Conservation (phyloP, 805 yeast species). For the Saturnispora ahearnii region DNA sequence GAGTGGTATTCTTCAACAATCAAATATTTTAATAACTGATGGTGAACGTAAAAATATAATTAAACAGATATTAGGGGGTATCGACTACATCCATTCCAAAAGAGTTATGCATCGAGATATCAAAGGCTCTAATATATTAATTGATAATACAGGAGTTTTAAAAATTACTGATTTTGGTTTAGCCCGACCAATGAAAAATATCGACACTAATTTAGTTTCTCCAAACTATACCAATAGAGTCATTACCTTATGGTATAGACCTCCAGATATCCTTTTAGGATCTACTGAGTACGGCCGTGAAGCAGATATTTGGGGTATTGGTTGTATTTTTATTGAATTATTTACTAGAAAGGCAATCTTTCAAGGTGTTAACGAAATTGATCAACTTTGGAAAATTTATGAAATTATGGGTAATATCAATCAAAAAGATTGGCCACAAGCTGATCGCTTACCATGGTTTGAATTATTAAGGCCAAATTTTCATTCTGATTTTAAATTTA, state of each 20-base stretch:
- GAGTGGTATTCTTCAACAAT: constrained; percentile 77
- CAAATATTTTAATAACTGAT: constrained; percentile 50
- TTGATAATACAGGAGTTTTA: constrained; percentile 52
- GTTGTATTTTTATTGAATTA: constrained; percentile 79
- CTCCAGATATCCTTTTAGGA: constrained; percentile 88
- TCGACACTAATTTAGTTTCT: constrained; percentile 37
- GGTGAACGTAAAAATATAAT: constrained; percentile 61
- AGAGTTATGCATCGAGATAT: constrained; percentile 73
- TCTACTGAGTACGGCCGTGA: constrained; percentile 84
- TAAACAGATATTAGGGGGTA: constrained; percentile 58
- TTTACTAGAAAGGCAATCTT: constrained; percentile 69
- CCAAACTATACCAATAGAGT: constrained; percentile 92
- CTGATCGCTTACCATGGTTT: constrained; percentile 85
- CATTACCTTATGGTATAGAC: constrained; percentile 94
- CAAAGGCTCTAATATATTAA: constrained; percentile 68
- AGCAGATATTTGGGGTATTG: constrained; percentile 96
- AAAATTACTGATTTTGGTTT: constrained; percentile 79
- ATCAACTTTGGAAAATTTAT: constrained; percentile 70
- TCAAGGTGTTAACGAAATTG: constrained; percentile 83
- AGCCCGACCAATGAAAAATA: constrained; percentile 63
- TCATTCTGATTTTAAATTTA: constrained; percentile 31
- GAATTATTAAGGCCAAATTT: constrained; percentile 63
- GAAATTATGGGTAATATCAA: constrained; percentile 84
- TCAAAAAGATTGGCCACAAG: constrained; percentile 62
- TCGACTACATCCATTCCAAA: constrained; percentile 58